These are phyloP conservation scores for Passalora sequoiae DNA, from an alignment of 2,329 filamentous ascomycete genomes.

Conservation along the genomic window DNA sequence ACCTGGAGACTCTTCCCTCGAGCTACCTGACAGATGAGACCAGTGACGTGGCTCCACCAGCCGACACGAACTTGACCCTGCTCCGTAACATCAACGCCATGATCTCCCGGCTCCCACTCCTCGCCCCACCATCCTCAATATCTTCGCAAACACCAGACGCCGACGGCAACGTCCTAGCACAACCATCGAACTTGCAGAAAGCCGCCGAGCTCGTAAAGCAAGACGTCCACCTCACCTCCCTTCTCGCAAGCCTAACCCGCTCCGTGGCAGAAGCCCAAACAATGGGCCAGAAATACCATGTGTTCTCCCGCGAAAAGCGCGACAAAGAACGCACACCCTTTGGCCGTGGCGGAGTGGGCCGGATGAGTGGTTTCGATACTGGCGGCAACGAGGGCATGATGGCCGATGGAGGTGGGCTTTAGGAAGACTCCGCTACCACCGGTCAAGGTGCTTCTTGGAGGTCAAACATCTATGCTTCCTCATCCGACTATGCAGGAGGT, in stretches of 20 bases:
- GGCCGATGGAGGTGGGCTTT: conserved; percentile 19
- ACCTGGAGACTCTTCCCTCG: conserved; percentile 67
- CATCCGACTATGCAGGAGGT: too few relatives aligned
- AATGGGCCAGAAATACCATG: conserved; percentile 65
- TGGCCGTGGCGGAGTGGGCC: conserved; percentile 8
- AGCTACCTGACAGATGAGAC: conserved; percentile 54
- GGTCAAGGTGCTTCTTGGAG: conserved; percentile 1
- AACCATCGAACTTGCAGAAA: conserved; percentile 37
- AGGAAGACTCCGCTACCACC: conserved; percentile 5
- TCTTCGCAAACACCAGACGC: conserved; percentile 54
- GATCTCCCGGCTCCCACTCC: conserved; percentile 73
- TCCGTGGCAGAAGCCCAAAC: conserved; percentile 66
- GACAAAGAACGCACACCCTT: conserved; percentile 29
- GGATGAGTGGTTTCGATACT: conserved; percentile 13
- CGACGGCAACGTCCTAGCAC: conserved; percentile 40
- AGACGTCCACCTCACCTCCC: conserved; percentile 71
- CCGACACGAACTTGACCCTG: conserved; percentile 58
- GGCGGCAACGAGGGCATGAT: conserved; percentile 19
- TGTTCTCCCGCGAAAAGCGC: conserved; percentile 39
- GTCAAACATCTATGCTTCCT: too few relatives aligned
- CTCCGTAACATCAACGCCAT: conserved; percentile 85
- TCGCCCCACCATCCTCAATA: conserved; percentile 65
- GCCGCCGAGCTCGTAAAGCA: conserved; percentile 68
- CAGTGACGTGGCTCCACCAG: conserved; percentile 31
- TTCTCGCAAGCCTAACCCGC: conserved; percentile 71